These are phyloP conservation scores for Fusarium agapanthi DNA, from an alignment of 2,329 filamentous ascomycete genomes.

Conservation along the genomic window DNA sequence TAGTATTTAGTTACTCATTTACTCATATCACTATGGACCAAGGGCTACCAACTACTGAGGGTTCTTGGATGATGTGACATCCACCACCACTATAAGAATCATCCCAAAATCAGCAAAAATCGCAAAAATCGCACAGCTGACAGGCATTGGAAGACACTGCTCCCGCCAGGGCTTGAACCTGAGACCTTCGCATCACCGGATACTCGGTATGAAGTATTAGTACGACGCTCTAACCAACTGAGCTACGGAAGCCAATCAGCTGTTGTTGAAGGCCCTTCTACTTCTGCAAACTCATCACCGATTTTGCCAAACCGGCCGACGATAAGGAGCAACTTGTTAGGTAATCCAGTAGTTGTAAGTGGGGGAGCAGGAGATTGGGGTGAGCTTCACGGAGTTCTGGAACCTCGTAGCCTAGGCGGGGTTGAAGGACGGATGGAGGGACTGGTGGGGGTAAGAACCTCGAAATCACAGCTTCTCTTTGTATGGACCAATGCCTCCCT, in stretches of 20 bases:
- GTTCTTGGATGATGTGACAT: not conserved
- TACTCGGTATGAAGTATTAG: conserved; percentile 40
- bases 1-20: not conserved
- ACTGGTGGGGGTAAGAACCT: conserved; percentile 19
- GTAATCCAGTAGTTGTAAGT: not conserved
- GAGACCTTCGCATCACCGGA: conserved; percentile 40
- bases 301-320: not conserved
- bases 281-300: not conserved
- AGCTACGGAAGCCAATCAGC: conserved; percentile 42
- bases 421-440: conserved; percentile 13
- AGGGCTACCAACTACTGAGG: not conserved
- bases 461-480: conserved; percentile 5
- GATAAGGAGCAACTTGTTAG: not conserved
- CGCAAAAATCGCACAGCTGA: not conserved
- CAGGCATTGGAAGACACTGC: conserved; percentile 33
- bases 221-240: conserved; percentile 45
- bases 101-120: conserved; percentile 4
- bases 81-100: not conserved
- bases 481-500: not conserved
- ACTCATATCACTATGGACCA: not conserved
- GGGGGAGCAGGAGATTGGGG: conserved; percentile 6
- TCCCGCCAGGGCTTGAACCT: conserved; percentile 44
- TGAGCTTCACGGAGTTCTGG: conserved; percentile 4
- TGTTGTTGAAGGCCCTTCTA: not conserved
- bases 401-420: conserved; percentile 15